These are phyloP conservation scores for Globisporangium spiculum DNA, from an alignment of 352 stramenopile species.

Conservation along the genomic window DNA sequence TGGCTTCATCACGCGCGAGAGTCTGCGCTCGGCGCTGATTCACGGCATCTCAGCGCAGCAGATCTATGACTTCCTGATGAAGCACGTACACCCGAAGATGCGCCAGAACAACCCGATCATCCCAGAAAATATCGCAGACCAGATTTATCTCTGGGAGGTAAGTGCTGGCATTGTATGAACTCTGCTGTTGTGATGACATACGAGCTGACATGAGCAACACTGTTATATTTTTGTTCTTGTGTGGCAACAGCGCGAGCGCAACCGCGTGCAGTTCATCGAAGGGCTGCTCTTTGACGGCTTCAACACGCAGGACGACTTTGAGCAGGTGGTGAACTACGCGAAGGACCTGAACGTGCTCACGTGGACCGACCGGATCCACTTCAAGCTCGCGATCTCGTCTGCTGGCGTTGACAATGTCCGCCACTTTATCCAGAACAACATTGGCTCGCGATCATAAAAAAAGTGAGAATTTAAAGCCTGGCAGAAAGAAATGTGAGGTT, in stretches of 20 bases:
- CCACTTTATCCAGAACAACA: slow-evolving; percentile 66
- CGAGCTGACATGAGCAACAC: neutral
- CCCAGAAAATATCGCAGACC: slow-evolving; percentile 88
- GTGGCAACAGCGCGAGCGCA: slow-evolving; percentile 59
- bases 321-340: slow-evolving; percentile 70
- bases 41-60: slow-evolving; percentile 90
- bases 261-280: slow-evolving; percentile 80
- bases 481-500: neutral
- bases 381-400: slow-evolving; percentile 65
- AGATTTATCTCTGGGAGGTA: slow-evolving; percentile 91
- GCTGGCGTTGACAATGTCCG: slow-evolving; percentile 66
- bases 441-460: slow-evolving; percentile 12
- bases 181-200: neutral
- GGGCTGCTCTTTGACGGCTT: slow-evolving; percentile 88
- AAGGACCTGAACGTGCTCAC: slow-evolving; percentile 70
- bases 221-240: neutral
- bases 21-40: slow-evolving; percentile 84
- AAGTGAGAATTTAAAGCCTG: neutral
- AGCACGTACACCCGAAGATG: slow-evolving; percentile 86
- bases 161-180: neutral
- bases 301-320: slow-evolving; percentile 81
- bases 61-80: slow-evolving; percentile 91
- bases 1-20: slow-evolving; percentile 89
- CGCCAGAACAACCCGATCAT: slow-evolving; percentile 68
- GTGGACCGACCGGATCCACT: slow-evolving; percentile 80